Conservation (phyloP, 2,329 filamentous ascomycete species). For the Coleophoma eucalyptorum region DNA sequence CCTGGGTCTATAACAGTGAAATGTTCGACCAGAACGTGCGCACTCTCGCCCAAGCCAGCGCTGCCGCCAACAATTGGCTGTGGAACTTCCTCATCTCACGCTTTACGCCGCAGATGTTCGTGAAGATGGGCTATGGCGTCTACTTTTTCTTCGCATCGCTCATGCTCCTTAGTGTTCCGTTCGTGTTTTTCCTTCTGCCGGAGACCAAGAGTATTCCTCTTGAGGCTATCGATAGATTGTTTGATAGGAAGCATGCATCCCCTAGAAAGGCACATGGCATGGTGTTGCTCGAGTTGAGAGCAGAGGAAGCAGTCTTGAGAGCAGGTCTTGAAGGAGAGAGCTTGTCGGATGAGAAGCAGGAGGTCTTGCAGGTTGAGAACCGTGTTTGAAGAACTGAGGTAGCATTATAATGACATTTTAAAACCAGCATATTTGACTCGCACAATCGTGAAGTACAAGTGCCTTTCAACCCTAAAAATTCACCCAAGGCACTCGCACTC, state of each 20-base stretch:
- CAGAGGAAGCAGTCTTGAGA: not conserved
- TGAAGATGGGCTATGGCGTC: constrained; percentile 54
- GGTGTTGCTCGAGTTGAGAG: not conserved
- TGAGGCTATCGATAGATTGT: constrained; percentile 61
- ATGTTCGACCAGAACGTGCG: constrained; percentile 71
- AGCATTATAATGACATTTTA: too few relatives aligned
- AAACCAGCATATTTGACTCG: too few relatives aligned
- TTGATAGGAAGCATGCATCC: constrained; percentile 28
- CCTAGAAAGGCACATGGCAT: not conserved
- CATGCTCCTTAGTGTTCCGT: constrained; percentile 22
- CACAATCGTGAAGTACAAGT: too few relatives aligned
- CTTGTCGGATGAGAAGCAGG: not conserved
- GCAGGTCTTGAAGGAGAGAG: not conserved
- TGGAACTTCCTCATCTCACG: constrained; percentile 65
- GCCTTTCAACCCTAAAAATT: too few relatives aligned
- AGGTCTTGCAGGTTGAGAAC: too few relatives aligned
- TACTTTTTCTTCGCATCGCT: constrained; percentile 67
- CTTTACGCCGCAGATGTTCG: constrained; percentile 65
- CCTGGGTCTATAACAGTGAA: constrained; percentile 70
- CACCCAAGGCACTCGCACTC: too few relatives aligned
- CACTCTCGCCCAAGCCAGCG: constrained; percentile 67
- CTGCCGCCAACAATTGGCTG: constrained; percentile 67
- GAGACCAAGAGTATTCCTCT: constrained; percentile 65
- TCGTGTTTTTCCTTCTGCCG: constrained; percentile 34
- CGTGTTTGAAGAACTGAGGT: too few relatives aligned